Evolutionary conservation across 2,329 filamentous ascomycete species (phyloP).

Genomic region (Didymella exigua): DNA sequence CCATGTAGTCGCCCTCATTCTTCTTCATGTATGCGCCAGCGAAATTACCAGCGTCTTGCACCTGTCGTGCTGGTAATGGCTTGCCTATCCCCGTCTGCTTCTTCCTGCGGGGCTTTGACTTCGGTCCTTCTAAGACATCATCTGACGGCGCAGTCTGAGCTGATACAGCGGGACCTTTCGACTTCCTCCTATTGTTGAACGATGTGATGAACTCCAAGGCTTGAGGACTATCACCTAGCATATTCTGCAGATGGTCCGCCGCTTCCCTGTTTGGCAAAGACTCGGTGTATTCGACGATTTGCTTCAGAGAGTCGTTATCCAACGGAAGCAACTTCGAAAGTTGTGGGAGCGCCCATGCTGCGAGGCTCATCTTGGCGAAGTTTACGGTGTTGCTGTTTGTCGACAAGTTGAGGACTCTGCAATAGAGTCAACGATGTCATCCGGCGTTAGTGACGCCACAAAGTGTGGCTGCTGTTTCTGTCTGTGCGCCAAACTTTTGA

Average conservation of each 20-base stretch:
- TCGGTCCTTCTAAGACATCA: constrained; percentile 40
- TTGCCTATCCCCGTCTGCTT: constrained; percentile 49
- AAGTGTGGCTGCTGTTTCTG: constrained; percentile 4
- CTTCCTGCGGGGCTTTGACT: constrained; percentile 48
- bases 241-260: constrained; percentile 82
- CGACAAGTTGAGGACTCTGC: constrained; percentile 24
- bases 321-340: constrained; percentile 81
- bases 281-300: constrained; percentile 81
- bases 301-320: constrained; percentile 80
- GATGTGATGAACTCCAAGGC: constrained; percentile 73
- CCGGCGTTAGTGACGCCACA: constrained; percentile 17
- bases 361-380: constrained; percentile 46
- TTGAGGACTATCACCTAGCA: constrained; percentile 84
- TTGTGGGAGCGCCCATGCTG: constrained; percentile 68
- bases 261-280: constrained; percentile 78
- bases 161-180: constrained; percentile 34
- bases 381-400: constrained; percentile 13
- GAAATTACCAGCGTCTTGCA: constrained; percentile 66
- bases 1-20: constrained; percentile 75
- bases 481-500: constrained; percentile 14
- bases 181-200: constrained; percentile 70
- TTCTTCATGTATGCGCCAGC: constrained; percentile 79
- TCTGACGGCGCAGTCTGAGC: constrained; percentile 24
- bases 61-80: constrained; percentile 51
- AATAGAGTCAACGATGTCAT: constrained; percentile 17